Evolutionary conservation across 441 rosid genomes (phyloP), one percentile per base, ranked within the genome.

Genomic region (Pelargonium fulgidum): DNA sequence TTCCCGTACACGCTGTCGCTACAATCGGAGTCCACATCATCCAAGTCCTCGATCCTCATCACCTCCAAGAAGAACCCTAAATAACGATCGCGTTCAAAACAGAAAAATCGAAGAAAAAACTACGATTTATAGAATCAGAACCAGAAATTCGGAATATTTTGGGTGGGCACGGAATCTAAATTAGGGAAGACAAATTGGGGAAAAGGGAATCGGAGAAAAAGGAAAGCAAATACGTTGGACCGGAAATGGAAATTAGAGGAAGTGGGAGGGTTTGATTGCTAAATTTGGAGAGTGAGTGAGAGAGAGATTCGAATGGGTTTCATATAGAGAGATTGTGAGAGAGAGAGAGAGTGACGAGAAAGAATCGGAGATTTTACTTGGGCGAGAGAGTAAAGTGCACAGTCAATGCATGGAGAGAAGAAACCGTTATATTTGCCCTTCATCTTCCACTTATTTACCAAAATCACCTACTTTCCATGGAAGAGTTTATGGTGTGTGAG

Each of bases 41-140:
- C 88, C 58, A 77, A 61, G 13, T 86, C 87, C 78, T 80, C 85
- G 73, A 86, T 85, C 85, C 75, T 83, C 90, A 86, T 86, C 59
- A 45, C 76, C 59, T 16, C 9, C 4, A 22, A 10, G 45, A 17
- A 65, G 4, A 58, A 47, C 16, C 64, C 1, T 13, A 64, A 36
- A 6, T n/a, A 8, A 11, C 20, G 61, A 54, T 54, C 24, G 24
- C 0, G 24, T 22, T 22, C 24, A 22, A 22, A 22, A 22, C 24
- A 22, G 24, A 22, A 22, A 22, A 22, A 22, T 44, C 61, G 61
- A 17, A 54, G 0, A 17, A 8, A 54, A 54, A 54, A 7, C 19
- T 22, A 16, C 61, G 24, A 0, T 11, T 17, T 45, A 24, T 61
- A 61, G 64, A 61, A 13, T 5, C 64, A 4, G 42, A 44, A 52